A percentile compares a stretch with the other conserved stretches of the same genome.
Conservation (phyloP, 148 eudicot species). For the Fagopyrum esculentum region DNA sequence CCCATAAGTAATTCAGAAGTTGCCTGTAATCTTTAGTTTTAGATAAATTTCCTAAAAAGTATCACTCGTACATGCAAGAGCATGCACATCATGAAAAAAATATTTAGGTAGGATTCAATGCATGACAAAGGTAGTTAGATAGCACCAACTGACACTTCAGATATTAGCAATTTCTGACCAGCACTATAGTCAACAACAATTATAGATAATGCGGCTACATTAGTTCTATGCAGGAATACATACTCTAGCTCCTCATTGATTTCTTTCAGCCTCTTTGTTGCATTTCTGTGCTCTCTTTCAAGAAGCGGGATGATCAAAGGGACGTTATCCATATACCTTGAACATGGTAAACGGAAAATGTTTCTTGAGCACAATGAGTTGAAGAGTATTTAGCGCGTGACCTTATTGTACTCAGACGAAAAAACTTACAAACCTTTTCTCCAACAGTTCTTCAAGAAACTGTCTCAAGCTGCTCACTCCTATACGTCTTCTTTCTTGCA, state of each 20-base stretch:
- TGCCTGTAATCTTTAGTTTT: neutral
- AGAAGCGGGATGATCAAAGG: slow-evolving; percentile 94
- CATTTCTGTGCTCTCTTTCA: slow-evolving; percentile 76
- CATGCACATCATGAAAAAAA: neutral
- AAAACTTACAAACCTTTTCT: slow-evolving; percentile 47
- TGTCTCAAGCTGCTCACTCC: slow-evolving; percentile 91
- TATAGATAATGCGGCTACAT: neutral
- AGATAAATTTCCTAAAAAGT: neutral
- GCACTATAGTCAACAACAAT: neutral
- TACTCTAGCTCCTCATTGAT: slow-evolving; percentile 83
- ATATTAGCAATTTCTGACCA: neutral
- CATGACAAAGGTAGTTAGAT: neutral
- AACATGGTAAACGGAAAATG: slow-evolving; percentile 14
- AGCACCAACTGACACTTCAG: neutral
- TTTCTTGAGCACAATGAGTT: neutral
- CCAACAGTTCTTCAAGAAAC: slow-evolving; percentile 81
- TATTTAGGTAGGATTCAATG: neutral
- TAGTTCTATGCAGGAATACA: neutral
- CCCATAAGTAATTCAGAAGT: neutral
- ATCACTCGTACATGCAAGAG: neutral
- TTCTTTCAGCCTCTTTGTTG: slow-evolving; percentile 64
- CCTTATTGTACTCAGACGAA: neutral
- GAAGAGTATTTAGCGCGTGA: neutral
- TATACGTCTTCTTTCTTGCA: slow-evolving; percentile 81
- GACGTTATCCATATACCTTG: slow-evolving; percentile 88